These are phyloP conservation scores for Hymenoscyphus repandus DNA, from an alignment of 2,329 filamentous ascomycete genomes.

Conservation along the genomic window DNA sequence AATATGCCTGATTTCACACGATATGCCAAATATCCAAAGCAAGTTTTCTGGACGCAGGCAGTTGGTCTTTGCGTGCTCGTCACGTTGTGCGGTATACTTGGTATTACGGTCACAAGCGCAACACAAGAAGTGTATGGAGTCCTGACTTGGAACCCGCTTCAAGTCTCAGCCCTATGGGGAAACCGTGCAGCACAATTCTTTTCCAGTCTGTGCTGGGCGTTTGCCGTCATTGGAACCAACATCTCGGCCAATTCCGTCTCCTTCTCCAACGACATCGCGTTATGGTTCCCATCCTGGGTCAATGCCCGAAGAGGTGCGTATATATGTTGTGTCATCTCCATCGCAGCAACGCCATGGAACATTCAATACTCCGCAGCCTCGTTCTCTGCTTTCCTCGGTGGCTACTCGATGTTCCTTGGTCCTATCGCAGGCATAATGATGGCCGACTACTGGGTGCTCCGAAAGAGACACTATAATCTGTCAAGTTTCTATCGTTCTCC, in stretches of 20 bases:
- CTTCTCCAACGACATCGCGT: conserved; percentile 36
- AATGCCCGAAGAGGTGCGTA: conserved; percentile 43
- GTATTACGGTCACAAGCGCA: conserved; percentile 24
- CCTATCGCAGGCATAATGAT: conserved; percentile 36
- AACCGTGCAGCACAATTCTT: conserved; percentile 30
- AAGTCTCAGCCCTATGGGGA: conserved; percentile 22
- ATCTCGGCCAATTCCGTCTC: conserved; percentile 36
- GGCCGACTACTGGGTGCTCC: conserved; percentile 30
- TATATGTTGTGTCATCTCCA: conserved; percentile 37
- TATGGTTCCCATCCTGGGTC: conserved; percentile 44
- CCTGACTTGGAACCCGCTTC: conserved; percentile 25
- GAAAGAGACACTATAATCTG: conserved; percentile 30
- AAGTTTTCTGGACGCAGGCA: conserved; percentile 23
- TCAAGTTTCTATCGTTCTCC: conserved; percentile 28
- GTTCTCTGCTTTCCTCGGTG: conserved; percentile 29
- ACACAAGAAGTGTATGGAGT: conserved; percentile 25
- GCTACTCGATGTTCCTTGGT: conserved; percentile 33
- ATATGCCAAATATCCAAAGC: conserved; percentile 22
- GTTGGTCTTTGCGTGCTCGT: conserved; percentile 22
- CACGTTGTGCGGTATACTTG: conserved; percentile 23
- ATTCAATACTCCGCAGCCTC: conserved; percentile 33
- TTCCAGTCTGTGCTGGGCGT: conserved; percentile 24
- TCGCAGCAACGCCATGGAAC: conserved; percentile 43
- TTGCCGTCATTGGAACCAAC: conserved; percentile 32
- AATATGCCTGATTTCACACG: conserved; percentile 31